phyloP scores from a whole-genome alignment of 2,329 filamentous ascomycete genomes.

The Trichoderma pleuroti region DNA sequence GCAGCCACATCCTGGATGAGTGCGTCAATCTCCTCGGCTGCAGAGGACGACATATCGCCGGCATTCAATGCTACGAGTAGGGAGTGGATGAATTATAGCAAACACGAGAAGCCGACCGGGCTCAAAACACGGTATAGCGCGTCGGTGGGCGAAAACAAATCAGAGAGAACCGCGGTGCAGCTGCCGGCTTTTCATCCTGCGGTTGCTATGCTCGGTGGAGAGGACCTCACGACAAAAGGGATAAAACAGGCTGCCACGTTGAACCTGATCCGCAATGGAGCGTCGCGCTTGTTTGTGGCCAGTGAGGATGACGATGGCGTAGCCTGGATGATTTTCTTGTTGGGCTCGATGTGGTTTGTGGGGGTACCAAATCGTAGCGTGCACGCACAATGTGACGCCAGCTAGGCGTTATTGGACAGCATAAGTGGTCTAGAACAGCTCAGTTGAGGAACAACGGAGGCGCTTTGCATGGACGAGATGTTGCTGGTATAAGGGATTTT shows the following conservation, averaged over 20 bases:
- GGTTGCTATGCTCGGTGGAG: background rate
- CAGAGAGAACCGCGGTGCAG: background rate
- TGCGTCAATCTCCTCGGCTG: constrained; percentile 33
- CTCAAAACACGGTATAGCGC: constrained; percentile 4
- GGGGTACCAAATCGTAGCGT: background rate
- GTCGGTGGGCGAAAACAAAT: constrained; percentile 3
- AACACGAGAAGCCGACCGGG: background rate
- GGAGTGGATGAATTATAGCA: background rate
- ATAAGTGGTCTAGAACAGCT: background rate
- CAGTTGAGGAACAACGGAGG: background rate
- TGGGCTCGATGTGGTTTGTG: background rate
- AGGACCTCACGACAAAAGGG: background rate
- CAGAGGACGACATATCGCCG: constrained; percentile 14
- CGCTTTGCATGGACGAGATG: background rate
- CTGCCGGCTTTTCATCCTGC: background rate
- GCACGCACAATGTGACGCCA: background rate
- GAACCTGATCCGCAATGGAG: background rate
- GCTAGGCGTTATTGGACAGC: background rate
- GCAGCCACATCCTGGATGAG: constrained; percentile 38
- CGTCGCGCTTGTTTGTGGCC: background rate
- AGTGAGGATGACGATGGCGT: background rate
- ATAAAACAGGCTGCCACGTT: background rate
- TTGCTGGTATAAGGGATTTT: background rate
- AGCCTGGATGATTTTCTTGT: background rate
- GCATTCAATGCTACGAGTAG: background rate